These are phyloP conservation scores for Diutina neorugosa DNA, from an alignment of 1,139 yeast genomes.

Conservation along the genomic window DNA sequence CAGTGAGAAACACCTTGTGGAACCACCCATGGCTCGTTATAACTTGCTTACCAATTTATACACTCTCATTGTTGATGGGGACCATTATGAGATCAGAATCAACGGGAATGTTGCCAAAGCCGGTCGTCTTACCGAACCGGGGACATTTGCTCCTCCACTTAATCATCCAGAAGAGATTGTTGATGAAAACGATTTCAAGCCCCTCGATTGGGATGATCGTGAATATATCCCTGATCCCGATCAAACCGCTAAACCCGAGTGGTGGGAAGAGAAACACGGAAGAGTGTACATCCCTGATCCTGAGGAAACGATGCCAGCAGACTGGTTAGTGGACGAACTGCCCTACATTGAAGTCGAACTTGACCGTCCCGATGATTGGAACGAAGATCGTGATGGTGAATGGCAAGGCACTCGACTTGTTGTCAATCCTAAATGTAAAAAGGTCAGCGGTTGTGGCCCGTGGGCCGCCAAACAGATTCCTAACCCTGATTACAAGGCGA, in stretches of 20 bases:
- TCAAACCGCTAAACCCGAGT: constrained; percentile 53
- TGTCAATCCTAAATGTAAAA: constrained; percentile 58
- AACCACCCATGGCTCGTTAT: constrained; percentile 54
- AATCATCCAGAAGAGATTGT: constrained; percentile 50
- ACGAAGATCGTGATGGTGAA: constrained; percentile 77
- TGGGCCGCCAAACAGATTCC: constrained; percentile 46
- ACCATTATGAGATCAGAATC: constrained; percentile 66
- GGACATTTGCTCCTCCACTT: constrained; percentile 47
- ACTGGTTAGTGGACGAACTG: constrained; percentile 55
- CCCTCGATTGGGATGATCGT: constrained; percentile 69
- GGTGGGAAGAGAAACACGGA: constrained; percentile 61
- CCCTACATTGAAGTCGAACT: constrained; percentile 18
- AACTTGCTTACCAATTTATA: constrained; percentile 54
- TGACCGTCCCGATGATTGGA: constrained; percentile 36
- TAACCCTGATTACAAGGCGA: constrained; percentile 65
- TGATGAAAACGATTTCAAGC: constrained; percentile 55
- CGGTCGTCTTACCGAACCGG: constrained; percentile 44
- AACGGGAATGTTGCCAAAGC: constrained; percentile 65
- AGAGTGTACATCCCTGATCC: constrained; percentile 55
- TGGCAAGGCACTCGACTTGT: constrained; percentile 60
- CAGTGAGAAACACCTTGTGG: constrained; percentile 59
- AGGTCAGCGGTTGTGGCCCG: constrained; percentile 56
- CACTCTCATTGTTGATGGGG: constrained; percentile 59
- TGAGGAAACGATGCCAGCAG: constrained; percentile 51
- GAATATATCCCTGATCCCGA: constrained; percentile 56